Evolutionary conservation across 192 early-diverging fungal species (phyloP).

Genomic region (Rhizoclosmatium globosum): DNA sequence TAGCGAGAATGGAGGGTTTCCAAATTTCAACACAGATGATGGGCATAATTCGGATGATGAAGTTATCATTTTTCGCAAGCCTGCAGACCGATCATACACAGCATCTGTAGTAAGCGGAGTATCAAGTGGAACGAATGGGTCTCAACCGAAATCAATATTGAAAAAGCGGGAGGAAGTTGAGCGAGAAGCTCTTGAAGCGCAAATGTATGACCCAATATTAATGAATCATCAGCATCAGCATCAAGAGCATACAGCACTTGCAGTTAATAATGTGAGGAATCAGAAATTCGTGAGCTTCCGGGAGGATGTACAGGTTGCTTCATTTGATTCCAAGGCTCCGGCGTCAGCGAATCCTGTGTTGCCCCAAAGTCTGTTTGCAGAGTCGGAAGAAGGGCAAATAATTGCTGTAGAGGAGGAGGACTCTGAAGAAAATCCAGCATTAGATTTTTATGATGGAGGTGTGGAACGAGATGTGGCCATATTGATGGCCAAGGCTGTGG

Average conservation of each 20-base stretch:
- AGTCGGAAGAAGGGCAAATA: background rate
- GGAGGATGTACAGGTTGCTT: background rate
- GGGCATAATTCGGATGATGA: conserved; percentile 28
- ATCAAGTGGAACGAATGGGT: background rate
- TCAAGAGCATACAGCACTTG: background rate
- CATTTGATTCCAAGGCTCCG: background rate
- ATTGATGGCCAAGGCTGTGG: background rate
- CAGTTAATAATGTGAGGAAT: no score
- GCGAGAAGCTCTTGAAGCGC: conserved; percentile 10
- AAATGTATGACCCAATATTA: conserved; percentile 23
- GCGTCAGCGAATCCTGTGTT: background rate
- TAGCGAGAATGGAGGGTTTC: background rate
- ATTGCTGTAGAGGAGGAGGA: background rate
- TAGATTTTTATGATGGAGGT: background rate
- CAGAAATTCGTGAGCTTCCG: background rate
- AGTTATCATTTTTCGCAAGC: conserved; percentile 4
- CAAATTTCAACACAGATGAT: background rate
- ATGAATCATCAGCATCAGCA: background rate
- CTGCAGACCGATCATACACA: background rate
- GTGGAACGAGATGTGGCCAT: background rate
- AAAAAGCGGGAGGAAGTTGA: conserved; percentile 4
- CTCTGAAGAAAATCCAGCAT: background rate
- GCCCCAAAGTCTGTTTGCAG: background rate
- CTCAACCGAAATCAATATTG: conserved; percentile 7
- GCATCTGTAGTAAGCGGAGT: background rate